phyloP scores from a whole-genome alignment of 768 basidiomycete species.

The Strobilomyces echinocephalus region DNA sequence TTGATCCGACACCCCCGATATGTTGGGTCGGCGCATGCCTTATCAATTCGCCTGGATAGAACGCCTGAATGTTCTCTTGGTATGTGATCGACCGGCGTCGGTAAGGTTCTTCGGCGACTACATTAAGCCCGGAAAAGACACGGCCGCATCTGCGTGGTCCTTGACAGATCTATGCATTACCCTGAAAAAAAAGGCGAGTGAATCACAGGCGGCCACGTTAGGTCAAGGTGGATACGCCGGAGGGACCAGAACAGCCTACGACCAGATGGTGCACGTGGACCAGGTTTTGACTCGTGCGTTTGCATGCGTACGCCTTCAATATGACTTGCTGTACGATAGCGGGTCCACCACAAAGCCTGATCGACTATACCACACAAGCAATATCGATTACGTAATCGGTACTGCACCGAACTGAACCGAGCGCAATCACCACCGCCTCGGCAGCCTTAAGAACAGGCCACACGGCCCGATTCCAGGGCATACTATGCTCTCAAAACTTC shows the following conservation, averaged over 20 bases:
- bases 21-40: neutral
- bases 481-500: slow-evolving; percentile 21
- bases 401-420: slow-evolving; percentile 18
- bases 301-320: neutral
- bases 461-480: slow-evolving; percentile 16
- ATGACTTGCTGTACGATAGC: no score
- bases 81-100: neutral
- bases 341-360: no score
- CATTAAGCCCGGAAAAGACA: neutral
- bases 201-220: neutral
- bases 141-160: neutral
- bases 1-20: neutral
- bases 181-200: neutral
- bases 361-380: neutral
- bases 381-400: slow-evolving; percentile 19
- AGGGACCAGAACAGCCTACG: no score
- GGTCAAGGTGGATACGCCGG: slow-evolving; percentile 34
- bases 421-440: slow-evolving; percentile 22
- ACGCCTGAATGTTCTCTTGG: neutral
- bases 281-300: neutral
- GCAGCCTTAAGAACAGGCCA: slow-evolving; percentile 29
- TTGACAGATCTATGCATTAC: slow-evolving; percentile 5
- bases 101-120: neutral
- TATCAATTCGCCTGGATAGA: neutral
- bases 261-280: no score